These are phyloP conservation scores for Anthoceros angustus DNA, from an alignment of 225 moss, liverwort and hornwort genomes.

Conservation along the genomic window DNA sequence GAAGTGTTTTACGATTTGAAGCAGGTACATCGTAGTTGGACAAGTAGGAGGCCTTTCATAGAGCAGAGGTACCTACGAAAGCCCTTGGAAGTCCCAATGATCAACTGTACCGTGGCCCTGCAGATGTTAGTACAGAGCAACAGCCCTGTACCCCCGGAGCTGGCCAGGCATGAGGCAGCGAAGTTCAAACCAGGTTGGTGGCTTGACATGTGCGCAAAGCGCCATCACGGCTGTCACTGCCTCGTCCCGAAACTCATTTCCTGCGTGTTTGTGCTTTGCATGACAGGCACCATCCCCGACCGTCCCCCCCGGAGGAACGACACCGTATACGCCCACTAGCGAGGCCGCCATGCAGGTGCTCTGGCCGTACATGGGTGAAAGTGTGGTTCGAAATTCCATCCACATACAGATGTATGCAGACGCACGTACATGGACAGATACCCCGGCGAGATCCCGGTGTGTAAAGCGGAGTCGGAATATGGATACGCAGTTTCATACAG, in stretches of 20 bases:
- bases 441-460: too few relatives aligned
- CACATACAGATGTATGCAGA: too few relatives aligned
- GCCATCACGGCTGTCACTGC: neutral
- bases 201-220: neutral
- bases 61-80: too few relatives aligned
- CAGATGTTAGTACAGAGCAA: conserved; percentile 99
- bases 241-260: neutral
- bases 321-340: conserved; percentile 67
- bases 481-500: too few relatives aligned
- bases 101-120: neutral
- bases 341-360: neutral
- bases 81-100: too few relatives aligned
- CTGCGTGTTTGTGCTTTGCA: neutral
- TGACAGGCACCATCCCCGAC: conserved; percentile 77
- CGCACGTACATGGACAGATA: too few relatives aligned
- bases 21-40: conserved; percentile 28
- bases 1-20: conserved; percentile 97
- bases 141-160: conserved; percentile 87
- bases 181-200: conserved; percentile 87
- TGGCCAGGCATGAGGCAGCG: conserved; percentile 85
- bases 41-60: too few relatives aligned
- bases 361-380: too few relatives aligned
- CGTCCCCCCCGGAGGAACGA: conserved; percentile 83
- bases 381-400: too few relatives aligned
- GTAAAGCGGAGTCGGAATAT: too few relatives aligned